phyloP scores from a whole-genome alignment of 208 protist genomes.

The Balamuthia mandrillaris region DNA sequence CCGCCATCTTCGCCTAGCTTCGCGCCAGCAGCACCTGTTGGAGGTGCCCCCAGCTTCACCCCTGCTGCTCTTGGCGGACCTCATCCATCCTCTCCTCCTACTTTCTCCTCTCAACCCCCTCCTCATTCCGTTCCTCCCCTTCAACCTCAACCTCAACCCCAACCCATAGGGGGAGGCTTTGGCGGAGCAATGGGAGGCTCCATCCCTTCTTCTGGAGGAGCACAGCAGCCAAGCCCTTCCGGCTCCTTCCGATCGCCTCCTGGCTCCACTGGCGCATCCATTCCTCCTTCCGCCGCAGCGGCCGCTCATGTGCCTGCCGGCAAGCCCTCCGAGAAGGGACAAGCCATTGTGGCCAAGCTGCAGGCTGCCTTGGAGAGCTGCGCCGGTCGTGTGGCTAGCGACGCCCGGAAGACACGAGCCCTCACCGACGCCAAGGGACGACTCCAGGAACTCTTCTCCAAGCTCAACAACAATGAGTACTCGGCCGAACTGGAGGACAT shows the following conservation, averaged over 20 bases:
- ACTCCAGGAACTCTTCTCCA: background rate
- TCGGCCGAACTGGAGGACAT: background rate
- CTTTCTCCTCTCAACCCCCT: background rate
- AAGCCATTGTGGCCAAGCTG: background rate
- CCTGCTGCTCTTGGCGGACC: no score
- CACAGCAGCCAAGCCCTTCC: no score
- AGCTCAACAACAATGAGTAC: background rate
- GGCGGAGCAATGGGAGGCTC: no score
- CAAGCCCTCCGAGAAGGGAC: background rate
- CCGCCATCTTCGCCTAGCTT: no score
- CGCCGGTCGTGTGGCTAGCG: background rate
- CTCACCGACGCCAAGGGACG: background rate
- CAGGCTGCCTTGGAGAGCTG: background rate
- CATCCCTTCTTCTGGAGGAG: no score
- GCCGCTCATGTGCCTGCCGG: background rate
- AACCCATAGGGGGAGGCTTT: no score
- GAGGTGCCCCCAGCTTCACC: no score
- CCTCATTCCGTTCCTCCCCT: background rate
- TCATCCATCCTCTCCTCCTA: background rate
- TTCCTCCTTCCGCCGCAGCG: background rate
- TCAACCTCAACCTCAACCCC: no score
- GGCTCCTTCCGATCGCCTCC: no score
- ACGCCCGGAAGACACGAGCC: background rate
- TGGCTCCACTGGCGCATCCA: background rate
- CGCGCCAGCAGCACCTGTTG: no score